These are phyloP conservation scores for Graphium sp. DNA, from an alignment of 2,329 filamentous ascomycete species.

Conservation along the genomic window DNA sequence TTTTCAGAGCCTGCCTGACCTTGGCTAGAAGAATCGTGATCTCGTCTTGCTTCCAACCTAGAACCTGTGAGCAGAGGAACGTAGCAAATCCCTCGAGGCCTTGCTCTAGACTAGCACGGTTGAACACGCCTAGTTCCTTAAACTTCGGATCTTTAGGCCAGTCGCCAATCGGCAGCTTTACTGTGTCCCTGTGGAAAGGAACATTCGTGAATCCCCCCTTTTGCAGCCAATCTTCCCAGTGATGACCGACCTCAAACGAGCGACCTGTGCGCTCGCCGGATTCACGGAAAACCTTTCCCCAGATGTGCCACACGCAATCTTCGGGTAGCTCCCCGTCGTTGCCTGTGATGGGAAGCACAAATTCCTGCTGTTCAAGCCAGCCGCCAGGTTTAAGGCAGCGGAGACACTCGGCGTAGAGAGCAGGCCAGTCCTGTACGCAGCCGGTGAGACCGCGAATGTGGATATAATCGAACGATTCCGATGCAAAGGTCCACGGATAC, in stretches of 20 bases:
- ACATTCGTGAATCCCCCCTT: background rate
- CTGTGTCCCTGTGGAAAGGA: background rate
- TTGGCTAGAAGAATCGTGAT: conserved; percentile 9
- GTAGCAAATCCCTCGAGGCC: conserved; percentile 13
- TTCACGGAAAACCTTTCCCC: conserved; percentile 1
- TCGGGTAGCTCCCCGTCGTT: conserved; percentile 13
- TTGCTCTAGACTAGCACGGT: conserved; percentile 11
- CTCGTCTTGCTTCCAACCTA: conserved; percentile 13
- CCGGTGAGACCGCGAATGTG: conserved; percentile 34
- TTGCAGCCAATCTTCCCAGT: background rate
- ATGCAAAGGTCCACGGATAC: conserved; percentile 27
- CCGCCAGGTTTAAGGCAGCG: conserved; percentile 39
- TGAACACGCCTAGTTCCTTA: conserved; percentile 27
- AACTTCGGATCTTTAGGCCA: conserved; percentile 26
- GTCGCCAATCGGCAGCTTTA: too few relatives aligned
- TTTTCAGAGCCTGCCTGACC: conserved; percentile 6
- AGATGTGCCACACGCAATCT: conserved; percentile 8
- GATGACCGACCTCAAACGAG: background rate
- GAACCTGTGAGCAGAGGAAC: conserved; percentile 11
- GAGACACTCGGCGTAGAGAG: conserved; percentile 30
- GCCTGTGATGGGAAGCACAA: conserved; percentile 19
- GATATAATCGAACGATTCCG: conserved; percentile 37
- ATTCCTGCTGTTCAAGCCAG: conserved; percentile 16
- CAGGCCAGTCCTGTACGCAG: conserved; percentile 35
- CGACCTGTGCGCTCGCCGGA: conserved; percentile 1